phyloP scores from a whole-genome alignment of 2,329 filamentous ascomycete genomes.

The Fonsecaea nubica region DNA sequence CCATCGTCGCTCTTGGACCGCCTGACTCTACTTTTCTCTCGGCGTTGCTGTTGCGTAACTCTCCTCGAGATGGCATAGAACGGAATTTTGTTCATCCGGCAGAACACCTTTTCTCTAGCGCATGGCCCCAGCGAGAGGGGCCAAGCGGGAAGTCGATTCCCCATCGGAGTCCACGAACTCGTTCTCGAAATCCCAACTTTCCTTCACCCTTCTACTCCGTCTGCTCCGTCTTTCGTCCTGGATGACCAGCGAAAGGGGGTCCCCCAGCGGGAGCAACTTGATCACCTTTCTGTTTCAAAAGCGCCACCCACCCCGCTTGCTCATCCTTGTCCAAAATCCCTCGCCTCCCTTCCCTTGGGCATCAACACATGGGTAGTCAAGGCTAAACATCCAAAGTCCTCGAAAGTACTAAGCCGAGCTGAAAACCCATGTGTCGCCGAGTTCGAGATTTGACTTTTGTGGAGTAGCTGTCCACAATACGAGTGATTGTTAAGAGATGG shows the following conservation, averaged over 20 bases:
- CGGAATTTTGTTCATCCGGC: constrained; percentile 7
- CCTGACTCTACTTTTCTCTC: not conserved
- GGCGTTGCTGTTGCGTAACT: not conserved
- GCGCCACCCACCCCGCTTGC: not conserved
- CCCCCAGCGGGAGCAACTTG: not conserved
- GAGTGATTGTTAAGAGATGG: not conserved
- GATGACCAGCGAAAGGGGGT: not conserved
- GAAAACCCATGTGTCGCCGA: constrained; percentile 9
- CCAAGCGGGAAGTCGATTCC: not conserved
- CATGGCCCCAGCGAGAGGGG: not conserved
- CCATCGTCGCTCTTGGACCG: not conserved
- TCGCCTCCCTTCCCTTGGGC: not conserved
- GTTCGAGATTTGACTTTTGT: constrained; percentile 18
- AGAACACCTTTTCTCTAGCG: not conserved
- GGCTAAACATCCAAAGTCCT: not conserved
- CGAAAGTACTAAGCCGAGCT: constrained; percentile 14
- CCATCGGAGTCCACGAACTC: constrained; percentile 12
- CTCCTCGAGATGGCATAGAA: not conserved
- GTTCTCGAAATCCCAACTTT: constrained; percentile 1
- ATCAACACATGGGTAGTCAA: not conserved
- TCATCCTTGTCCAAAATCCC: not conserved
- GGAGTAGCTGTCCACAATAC: constrained; percentile 11
- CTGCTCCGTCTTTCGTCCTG: not conserved
- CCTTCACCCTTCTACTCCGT: not conserved
- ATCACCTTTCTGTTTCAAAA: not conserved